Base-by-base conservation (phyloP, 345 rosid species). In the Acer negundo region DNA sequence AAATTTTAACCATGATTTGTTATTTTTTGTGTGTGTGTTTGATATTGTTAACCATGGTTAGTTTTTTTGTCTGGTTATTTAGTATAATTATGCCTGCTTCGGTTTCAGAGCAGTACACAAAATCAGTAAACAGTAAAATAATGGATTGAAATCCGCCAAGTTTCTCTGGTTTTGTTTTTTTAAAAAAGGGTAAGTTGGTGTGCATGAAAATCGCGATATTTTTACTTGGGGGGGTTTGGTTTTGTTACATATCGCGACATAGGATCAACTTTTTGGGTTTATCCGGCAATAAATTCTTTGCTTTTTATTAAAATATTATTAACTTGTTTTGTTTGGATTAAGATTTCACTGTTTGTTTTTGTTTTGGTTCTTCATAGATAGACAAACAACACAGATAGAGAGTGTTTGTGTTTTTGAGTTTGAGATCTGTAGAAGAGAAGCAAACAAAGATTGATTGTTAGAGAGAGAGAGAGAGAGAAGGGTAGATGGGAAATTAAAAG, bases 271-370 rank as follows among this genome's bases (percentile, higher is more conserved):
- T 38, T 17, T 67, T 67, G 40, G 40, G n/a, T 65, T 65, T 65
- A 31, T 65, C 23, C 56, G 47, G 68, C 68, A 24, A 26, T 74
- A 26, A 62, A 74, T 74, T 74, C 77, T 13, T 67, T 24, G 42
- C 4, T 3, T 74, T 56, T 62, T 31, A 12, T 28, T 22, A 59
- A 75, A 38, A 2, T 65, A 31, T 31, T 20, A 23, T 28, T 68
- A 35, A 35, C 38, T 61, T 24, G 26, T 56, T 70, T 19, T 71
- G 76, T 76, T 77, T 67, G 64, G 70, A 62, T 62, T 72, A 63
- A 62, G 85, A 80, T 78, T 65, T 63, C 69, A 69, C 42, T 67
- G 79, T 83, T 82, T 82, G 86, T 84, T 86, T 72, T 62, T 9
- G 80, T 84, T 86, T 73, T 64, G 81, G 84, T 76, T 86, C 72